Evolutionary conservation across 1,139 yeast genomes (phyloP).

Genomic region (Yamadazyma blattariae): DNA sequence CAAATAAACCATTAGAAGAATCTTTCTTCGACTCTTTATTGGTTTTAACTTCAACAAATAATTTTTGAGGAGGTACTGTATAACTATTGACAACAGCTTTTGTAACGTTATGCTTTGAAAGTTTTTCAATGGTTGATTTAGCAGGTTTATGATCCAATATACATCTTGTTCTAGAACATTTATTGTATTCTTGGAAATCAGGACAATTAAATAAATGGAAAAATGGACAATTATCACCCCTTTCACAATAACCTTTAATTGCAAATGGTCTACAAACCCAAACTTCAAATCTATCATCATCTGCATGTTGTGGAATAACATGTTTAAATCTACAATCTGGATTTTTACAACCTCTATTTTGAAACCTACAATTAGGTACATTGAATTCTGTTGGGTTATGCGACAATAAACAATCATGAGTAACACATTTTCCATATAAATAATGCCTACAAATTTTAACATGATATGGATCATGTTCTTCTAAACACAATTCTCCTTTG

Average conservation of each 20-base stretch:
- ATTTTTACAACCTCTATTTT: constrained; percentile 50
- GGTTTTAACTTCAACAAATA: neutral
- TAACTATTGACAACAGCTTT: constrained; percentile 3
- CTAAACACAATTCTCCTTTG: constrained; percentile 52
- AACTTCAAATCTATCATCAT: constrained; percentile 1
- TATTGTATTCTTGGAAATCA: constrained; percentile 59
- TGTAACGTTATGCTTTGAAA: neutral
- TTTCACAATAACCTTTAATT: constrained; percentile 62
- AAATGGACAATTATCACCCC: constrained; percentile 57
- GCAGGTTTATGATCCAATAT: neutral
- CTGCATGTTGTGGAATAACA: constrained; percentile 3
- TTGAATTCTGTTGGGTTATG: constrained; percentile 61
- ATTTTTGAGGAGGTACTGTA: constrained; percentile 1
- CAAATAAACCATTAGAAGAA: no score
- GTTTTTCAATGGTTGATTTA: neutral
- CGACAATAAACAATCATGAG: constrained; percentile 50
- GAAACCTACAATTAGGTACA: constrained; percentile 62
- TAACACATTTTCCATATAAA: constrained; percentile 46
- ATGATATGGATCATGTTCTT: constrained; percentile 49
- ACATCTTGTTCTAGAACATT: constrained; percentile 55
- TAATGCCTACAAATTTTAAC: constrained; percentile 55
- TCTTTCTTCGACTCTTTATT: no score
- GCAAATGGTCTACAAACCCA: constrained; percentile 67
- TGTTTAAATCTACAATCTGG: constrained; percentile 55
- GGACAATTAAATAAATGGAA: constrained; percentile 68